These are phyloP conservation scores for Pseudovirgaria hyperparasitica DNA, from an alignment of 2,329 filamentous ascomycete genomes.

Conservation along the genomic window DNA sequence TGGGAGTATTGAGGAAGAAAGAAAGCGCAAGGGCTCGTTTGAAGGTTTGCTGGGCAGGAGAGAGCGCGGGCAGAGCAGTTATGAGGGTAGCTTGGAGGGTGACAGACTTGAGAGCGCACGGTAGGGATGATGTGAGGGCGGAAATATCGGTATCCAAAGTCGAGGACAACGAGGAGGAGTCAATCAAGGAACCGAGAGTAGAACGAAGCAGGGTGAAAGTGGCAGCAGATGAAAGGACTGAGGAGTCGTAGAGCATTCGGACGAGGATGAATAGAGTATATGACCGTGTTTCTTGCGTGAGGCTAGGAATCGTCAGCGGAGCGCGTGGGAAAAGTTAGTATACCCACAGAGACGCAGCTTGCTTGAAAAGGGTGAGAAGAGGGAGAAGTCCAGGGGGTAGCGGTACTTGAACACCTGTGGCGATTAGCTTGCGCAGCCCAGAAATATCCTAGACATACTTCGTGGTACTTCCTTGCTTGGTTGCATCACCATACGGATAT, in stretches of 20 bases:
- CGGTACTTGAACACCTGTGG: constrained; percentile 5
- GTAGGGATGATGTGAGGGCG: constrained; percentile 13
- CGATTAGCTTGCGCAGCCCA: too few species aligned
- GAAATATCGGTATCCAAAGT: constrained; percentile 15
- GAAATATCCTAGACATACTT: too few species aligned
- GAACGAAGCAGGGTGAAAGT: constrained; percentile 12
- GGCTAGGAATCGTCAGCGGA: constrained; percentile 6
- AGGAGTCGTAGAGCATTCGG: constrained; percentile 18
- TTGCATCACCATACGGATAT: constrained; percentile 5
- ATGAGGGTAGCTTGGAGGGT: constrained; percentile 46
- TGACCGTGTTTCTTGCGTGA: constrained; percentile 11
- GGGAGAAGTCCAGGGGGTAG: constrained; percentile 13
- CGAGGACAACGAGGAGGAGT: constrained; percentile 7
- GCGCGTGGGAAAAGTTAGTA: constrained; percentile 4
- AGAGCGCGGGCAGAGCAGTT: constrained; percentile 43
- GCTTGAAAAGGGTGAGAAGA: constrained; percentile 12
- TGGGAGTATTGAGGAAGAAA: constrained; percentile 39
- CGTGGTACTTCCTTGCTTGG: constrained; percentile 4
- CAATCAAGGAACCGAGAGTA: constrained; percentile 9
- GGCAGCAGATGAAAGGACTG: constrained; percentile 12
- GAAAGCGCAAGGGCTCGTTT: constrained; percentile 53
- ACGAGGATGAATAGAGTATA: constrained; percentile 15
- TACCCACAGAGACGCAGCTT: constrained; percentile 15
- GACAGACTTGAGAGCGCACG: constrained; percentile 29
- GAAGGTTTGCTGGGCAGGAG: constrained; percentile 42